Evolutionary conservation across 192 early-diverging fungal species (phyloP).

Genomic region (Backusella liffmaniae): DNA sequence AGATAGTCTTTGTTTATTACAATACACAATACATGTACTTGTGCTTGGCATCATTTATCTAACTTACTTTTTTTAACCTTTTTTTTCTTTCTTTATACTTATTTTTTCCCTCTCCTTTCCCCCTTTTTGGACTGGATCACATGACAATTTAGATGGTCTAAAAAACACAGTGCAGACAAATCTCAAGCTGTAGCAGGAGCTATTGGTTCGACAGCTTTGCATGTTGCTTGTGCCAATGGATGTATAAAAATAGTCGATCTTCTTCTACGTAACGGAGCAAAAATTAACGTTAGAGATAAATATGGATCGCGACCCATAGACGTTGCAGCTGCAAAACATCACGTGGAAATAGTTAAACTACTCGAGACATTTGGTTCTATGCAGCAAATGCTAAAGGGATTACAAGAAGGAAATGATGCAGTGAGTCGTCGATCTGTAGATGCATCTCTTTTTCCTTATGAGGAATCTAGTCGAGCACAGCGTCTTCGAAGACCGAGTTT

Average conservation of each 20-base stretch:
- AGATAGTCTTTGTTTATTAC: neutral
- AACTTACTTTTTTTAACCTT: neutral
- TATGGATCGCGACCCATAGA: conserved; percentile 51
- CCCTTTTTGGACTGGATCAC: neutral
- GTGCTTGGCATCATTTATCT: neutral
- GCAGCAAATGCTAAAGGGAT: conserved; percentile 24
- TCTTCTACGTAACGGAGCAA: conserved; percentile 62
- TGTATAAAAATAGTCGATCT: conserved; percentile 58
- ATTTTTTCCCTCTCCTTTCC: neutral
- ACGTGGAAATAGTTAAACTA: conserved; percentile 47
- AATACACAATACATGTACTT: neutral
- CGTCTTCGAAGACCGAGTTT: conserved; percentile 33
- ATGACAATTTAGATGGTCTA: conserved; percentile 32
- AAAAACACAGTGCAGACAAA: conserved; percentile 40
- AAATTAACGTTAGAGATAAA: conserved; percentile 58
- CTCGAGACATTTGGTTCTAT: conserved; percentile 40
- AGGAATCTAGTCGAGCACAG: conserved; percentile 7
- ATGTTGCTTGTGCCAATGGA: conserved; percentile 80
- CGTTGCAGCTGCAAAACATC: conserved; percentile 51
- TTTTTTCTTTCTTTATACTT: neutral
- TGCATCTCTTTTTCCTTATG: neutral
- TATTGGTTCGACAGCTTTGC: conserved; percentile 75
- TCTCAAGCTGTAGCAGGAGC: conserved; percentile 48
- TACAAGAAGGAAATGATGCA: conserved; percentile 11
- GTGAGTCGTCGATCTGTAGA: conserved; percentile 17